Base-by-base conservation (phyloP, 352 stramenopile species). In the Pythium rhizo-oryzae region DNA sequence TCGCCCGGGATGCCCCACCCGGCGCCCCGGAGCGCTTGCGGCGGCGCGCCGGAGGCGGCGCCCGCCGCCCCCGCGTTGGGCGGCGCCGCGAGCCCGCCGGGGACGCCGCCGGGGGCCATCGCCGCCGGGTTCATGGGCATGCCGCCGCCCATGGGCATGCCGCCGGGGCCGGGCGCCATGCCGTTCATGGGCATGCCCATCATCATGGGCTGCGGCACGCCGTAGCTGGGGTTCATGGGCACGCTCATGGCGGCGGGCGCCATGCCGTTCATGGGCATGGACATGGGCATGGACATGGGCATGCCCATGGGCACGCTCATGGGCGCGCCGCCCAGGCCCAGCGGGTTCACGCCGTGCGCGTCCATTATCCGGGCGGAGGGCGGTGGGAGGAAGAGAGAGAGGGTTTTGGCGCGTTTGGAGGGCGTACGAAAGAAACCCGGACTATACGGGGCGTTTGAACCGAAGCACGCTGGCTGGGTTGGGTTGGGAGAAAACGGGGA, bases 1-100 rank as follows among this genome's bases (percentile, higher is more conserved):
- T n/a, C n/a, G n/a, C n/a, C n/a, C n/a, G n/a, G 86, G 62, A 91
- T 91, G 53, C 86, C 81, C 86, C 86, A 94, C 62, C 93, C 83
- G 11, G 82, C 69, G 41, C 75, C 72, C 11, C 76, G 62, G 47
- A 74, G 43, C n/a, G 60, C n/a, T n/a, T n/a, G 66, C 60, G 60
- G 66, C 60, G 83, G 74, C 0, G 62, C 28, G 28, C 28, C 28
- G 28, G 28, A n/a, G n/a, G n/a, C n/a, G n/a, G n/a, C n/a, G n/a
- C n/a, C 74, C 46, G 15, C 65, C 28, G n/a, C n/a, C n/a, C 52
- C 21, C 43, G 24, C 54, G 76, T 67, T 73, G 74, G 80, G 41
- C n/a, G n/a, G n/a, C 59, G 55, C 19, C 50, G 52, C 41, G 23
- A 65, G 46, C 3, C 60, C 62, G 15, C 46, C n/a, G n/a, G n/a